Conservation (phyloP, 805 yeast species). For the Saccharomyces eubayanus region DNA sequence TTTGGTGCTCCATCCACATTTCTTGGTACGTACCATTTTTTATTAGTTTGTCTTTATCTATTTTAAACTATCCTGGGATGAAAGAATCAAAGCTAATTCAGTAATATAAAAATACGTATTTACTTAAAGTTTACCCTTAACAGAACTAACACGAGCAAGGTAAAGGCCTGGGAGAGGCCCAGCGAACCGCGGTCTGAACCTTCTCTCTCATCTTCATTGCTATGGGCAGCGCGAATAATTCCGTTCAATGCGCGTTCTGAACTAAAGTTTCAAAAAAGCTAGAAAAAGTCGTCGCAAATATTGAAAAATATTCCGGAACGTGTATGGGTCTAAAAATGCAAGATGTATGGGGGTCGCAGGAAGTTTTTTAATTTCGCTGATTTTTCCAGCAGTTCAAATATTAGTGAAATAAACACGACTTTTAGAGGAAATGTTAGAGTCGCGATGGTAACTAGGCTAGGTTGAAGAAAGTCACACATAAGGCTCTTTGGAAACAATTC, state of each 20-base stretch:
- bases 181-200: background rate
- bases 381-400: background rate
- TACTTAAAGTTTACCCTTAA: background rate
- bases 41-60: background rate
- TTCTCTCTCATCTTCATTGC: background rate
- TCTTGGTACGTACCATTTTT: background rate
- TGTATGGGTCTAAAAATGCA: background rate
- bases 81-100: background rate
- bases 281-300: background rate
- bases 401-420: background rate
- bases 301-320: background rate
- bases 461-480: background rate
- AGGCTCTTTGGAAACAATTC: background rate
- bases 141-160: background rate
- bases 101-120: background rate
- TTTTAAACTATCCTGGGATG: background rate
- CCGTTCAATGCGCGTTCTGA: background rate
- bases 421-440: background rate
- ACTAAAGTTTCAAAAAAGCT: background rate
- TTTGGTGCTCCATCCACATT: background rate
- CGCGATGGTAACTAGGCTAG: background rate
- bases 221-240: background rate
- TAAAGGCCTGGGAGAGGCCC: background rate
- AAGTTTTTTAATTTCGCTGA: background rate
- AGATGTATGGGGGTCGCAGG: background rate